Percentiles rank a stretch among this genome's conserved stretches.
Evolutionary conservation across 2,329 filamentous ascomycete genomes (phyloP).

Genomic region (Cadophora malorum): DNA sequence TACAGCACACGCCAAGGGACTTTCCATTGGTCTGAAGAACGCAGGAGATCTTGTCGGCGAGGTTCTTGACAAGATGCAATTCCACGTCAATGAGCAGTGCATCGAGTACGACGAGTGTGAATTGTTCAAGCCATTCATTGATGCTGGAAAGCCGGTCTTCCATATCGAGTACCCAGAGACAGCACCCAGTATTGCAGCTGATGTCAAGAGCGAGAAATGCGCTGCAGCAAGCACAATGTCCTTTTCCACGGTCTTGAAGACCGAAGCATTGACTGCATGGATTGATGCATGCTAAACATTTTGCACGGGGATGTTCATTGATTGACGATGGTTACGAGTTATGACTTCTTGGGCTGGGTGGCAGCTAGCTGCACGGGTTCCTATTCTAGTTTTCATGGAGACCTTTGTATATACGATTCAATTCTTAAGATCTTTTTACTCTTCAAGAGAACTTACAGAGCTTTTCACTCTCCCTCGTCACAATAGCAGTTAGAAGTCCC

Average conservation of each 20-base stretch:
- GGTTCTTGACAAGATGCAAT: conserved; percentile 61
- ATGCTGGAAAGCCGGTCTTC: conserved; percentile 71
- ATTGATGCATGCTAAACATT: conserved; percentile 29
- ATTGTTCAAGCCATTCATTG: conserved; percentile 63
- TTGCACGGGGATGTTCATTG: not conserved
- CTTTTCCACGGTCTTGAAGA: conserved; percentile 36
- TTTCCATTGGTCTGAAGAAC: conserved; percentile 74
- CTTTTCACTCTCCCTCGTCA: not conserved
- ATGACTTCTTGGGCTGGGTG: conserved; percentile 4
- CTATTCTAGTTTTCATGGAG: not conserved
- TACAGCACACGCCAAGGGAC: conserved; percentile 58
- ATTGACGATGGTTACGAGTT: conserved; percentile 7
- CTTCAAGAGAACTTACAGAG: not conserved
- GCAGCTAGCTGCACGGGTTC: not conserved
- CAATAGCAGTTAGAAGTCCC: not conserved
- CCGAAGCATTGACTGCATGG: conserved; percentile 31
- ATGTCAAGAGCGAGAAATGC: conserved; percentile 21
- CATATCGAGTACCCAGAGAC: conserved; percentile 73
- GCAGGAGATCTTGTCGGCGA: conserved; percentile 63
- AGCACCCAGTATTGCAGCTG: conserved; percentile 12
- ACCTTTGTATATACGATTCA: conserved; percentile 9
- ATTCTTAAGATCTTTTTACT: not conserved
- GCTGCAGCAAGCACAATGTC: conserved; percentile 17
- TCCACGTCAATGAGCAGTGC: conserved; percentile 75
- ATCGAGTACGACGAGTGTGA: conserved; percentile 65